phyloP scores from a whole-genome alignment of 23 red algal genomes.

The Chondrus crispus region DNA sequence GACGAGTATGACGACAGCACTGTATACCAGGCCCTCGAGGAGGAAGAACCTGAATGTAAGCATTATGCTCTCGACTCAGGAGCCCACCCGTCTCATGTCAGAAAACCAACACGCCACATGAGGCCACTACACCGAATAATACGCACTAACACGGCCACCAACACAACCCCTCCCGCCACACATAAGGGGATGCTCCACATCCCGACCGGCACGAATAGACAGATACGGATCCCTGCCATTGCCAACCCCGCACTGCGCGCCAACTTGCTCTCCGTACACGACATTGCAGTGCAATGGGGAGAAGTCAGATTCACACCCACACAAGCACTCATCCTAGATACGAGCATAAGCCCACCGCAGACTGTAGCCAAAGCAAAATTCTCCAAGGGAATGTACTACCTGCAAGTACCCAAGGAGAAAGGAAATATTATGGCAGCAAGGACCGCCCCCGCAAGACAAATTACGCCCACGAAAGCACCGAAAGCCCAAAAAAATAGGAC shows the following conservation, averaged over 20 bases:
- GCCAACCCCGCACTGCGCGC: neutral
- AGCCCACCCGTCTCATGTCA: neutral
- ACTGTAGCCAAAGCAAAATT: too few species aligned
- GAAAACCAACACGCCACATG: neutral
- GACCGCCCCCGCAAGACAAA: too few species aligned
- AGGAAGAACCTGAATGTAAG: neutral
- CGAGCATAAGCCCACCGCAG: too few species aligned
- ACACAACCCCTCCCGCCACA: neutral
- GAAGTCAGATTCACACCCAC: neutral
- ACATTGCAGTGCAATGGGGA: neutral
- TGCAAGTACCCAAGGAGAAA: too few species aligned
- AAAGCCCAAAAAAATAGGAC: too few species aligned
- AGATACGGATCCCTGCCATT: neutral
- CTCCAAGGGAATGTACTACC: too few species aligned
- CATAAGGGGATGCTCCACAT: neutral
- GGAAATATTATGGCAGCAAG: too few species aligned
- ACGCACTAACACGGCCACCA: neutral
- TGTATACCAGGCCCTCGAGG: too few species aligned
- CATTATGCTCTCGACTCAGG: constrained; percentile 13
- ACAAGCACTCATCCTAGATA: too few species aligned
- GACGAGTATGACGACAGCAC: too few species aligned
- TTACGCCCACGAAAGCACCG: too few species aligned
- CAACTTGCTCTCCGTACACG: neutral
- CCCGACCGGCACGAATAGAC: neutral
- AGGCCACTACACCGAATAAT: too few species aligned